Evolutionary conservation across 208 protist genomes (phyloP), one percentile per base, ranked within the genome.

Genomic region (Leishmania tropica): DNA sequence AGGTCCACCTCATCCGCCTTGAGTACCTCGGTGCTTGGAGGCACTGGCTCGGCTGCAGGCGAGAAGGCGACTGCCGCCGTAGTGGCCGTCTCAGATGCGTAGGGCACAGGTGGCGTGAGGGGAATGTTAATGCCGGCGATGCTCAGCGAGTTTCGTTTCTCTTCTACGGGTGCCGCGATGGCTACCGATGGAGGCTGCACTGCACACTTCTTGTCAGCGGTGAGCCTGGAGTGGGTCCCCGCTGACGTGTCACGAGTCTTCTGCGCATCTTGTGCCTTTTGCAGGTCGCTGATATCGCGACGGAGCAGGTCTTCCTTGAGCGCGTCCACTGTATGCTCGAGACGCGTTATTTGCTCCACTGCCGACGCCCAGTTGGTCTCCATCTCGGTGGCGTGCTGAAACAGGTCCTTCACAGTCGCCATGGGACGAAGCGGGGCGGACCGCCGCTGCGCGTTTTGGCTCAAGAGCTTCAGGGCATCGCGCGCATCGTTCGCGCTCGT

Each of bases 281-380:
- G 82, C 37, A 85, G 47, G 0, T 65, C 64, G 45, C 72, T 71
- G 1, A 85, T 51, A 19, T 85, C 77, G 31, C 78, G 82, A 58
- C 82, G 76, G 35, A 85, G 62, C 15, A 80, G 37, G 21, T 90
- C 89, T 48, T 95, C 92, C 75, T 92, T 85, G n/a, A 94, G 80
- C n/a, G 56, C 79, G 45, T 75, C 85, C 28, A 97, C 75, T 74
- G 81, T 81, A 40, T 82, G 85, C 86, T 96, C 90, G 56, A 97
- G 88, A 24, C 88, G 85, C 24, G 90, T 88, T n/a, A 83, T 93
- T 67, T 79, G 86, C 75, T 95, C 76, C 64, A 96, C 84, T 4
- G 89, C 87, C 13, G 85, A 84, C 28, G 92, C 87, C 95, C 95
- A 97, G 85, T 96, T 96, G 10, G 84, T 31, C 78, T 97, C 92